Evolutionary conservation across 345 rosid genomes (phyloP).

Genomic region (Sisymbrium altissimum): DNA sequence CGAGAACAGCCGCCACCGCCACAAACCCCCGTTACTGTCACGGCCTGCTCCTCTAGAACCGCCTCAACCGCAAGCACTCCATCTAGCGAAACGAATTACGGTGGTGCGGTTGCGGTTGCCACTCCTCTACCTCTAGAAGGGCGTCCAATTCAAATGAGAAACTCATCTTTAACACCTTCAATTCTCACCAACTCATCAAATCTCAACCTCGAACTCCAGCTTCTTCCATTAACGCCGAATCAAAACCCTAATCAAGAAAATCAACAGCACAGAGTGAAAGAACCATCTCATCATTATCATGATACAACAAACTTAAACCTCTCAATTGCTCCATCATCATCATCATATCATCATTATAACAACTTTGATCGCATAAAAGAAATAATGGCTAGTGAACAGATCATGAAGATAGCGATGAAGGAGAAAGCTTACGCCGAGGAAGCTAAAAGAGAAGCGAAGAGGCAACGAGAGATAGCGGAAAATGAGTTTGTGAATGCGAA

Average conservation of each 20-base stretch:
- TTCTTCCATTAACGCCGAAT: slow-evolving; percentile 45
- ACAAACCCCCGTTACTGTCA: slow-evolving; percentile 33
- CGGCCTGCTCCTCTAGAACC: slow-evolving; percentile 65
- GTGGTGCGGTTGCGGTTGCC: slow-evolving; percentile 30
- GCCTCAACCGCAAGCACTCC: slow-evolving; percentile 80
- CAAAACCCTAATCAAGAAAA: slow-evolving; percentile 30
- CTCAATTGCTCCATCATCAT: slow-evolving; percentile 52
- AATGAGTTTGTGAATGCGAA: slow-evolving; percentile 63
- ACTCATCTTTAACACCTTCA: neutral
- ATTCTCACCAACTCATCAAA: slow-evolving; percentile 25
- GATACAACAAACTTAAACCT: slow-evolving; percentile 56
- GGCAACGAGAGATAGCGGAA: slow-evolving; percentile 77
- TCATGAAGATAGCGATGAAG: slow-evolving; percentile 51
- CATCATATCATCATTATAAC: slow-evolving; percentile 28
- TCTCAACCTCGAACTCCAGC: slow-evolving; percentile 69
- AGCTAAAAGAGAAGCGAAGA: slow-evolving; percentile 61
- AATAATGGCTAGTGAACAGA: slow-evolving; percentile 43
- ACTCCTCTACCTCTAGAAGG: slow-evolving; percentile 31
- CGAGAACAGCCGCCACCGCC: slow-evolving; percentile 44
- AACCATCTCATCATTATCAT: slow-evolving; percentile 23
- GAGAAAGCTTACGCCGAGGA: slow-evolving; percentile 72
- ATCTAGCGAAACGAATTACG: slow-evolving; percentile 61
- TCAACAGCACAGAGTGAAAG: slow-evolving; percentile 10
- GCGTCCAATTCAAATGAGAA: slow-evolving; percentile 20
- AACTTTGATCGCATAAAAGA: slow-evolving; percentile 45